Percentiles rank a stretch among this genome's conserved stretches.
phyloP scores from a whole-genome alignment of 805 yeast species.

The Suhomyces vadensis region DNA sequence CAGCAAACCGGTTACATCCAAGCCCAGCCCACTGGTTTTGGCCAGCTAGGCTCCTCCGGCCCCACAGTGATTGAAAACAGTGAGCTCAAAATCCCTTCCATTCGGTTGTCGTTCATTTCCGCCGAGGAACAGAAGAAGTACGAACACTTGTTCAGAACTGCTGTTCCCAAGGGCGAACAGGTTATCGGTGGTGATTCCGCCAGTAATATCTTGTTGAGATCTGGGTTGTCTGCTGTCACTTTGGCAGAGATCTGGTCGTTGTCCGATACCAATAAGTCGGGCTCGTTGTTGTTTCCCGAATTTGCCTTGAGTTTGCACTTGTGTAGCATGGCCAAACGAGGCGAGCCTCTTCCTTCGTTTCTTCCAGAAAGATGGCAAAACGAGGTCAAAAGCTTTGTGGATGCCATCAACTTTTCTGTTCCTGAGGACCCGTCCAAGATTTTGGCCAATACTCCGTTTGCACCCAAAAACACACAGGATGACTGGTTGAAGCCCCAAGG shows the following conservation, averaged over 20 bases:
- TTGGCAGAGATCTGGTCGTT: conserved; percentile 88
- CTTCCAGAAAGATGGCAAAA: conserved; percentile 73
- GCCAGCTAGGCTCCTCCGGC: conserved; percentile 26
- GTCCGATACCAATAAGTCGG: conserved; percentile 86
- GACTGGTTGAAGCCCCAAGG: conserved; percentile 37
- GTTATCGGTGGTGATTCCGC: conserved; percentile 73
- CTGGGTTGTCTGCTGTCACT: conserved; percentile 71
- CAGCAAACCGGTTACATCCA: conserved; percentile 40
- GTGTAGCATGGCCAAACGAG: conserved; percentile 74
- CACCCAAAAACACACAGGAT: conserved; percentile 14
- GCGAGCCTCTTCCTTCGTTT: conserved; percentile 71
- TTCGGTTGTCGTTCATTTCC: conserved; percentile 81
- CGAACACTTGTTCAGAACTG: conserved; percentile 78
- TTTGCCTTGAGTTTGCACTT: conserved; percentile 89
- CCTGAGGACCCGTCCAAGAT: conserved; percentile 54
- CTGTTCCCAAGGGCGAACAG: conserved; percentile 70
- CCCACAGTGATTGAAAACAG: conserved; percentile 51
- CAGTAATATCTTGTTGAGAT: conserved; percentile 73
- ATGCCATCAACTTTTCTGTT: conserved; percentile 77
- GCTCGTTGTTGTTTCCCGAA: conserved; percentile 86
- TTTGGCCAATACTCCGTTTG: conserved; percentile 47
- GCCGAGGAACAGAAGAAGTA: conserved; percentile 84
- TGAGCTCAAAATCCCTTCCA: conserved; percentile 66
- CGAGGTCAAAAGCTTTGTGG: conserved; percentile 88
- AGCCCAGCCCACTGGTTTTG: conserved; percentile 51